These are phyloP conservation scores for Teratosphaeria destructans DNA, from an alignment of 2,329 filamentous ascomycete genomes.

Conservation along the genomic window DNA sequence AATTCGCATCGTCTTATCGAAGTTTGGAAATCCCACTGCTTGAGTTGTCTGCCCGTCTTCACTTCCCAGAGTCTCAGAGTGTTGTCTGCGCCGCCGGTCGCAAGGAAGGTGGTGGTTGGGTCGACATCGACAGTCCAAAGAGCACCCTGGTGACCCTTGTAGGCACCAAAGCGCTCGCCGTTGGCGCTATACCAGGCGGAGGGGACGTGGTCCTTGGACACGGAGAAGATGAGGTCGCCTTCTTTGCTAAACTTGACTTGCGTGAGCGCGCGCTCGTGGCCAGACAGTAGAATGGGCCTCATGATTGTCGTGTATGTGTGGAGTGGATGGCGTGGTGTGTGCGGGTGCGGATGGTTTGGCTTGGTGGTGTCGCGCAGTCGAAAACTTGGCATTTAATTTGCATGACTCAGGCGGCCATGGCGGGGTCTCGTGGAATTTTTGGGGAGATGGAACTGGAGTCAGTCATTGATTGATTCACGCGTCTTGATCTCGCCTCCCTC, in stretches of 20 bases:
- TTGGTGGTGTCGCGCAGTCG: neutral
- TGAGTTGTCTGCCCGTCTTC: slow-evolving; percentile 81
- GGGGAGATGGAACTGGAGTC: neutral
- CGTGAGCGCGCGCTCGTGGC: slow-evolving; percentile 51
- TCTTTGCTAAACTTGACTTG: slow-evolving; percentile 64
- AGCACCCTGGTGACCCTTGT: slow-evolving; percentile 92
- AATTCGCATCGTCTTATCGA: slow-evolving; percentile 98
- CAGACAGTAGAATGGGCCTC: slow-evolving; percentile 92
- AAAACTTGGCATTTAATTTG: neutral
- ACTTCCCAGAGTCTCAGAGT: slow-evolving; percentile 96
- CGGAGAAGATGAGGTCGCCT: slow-evolving; percentile 93
- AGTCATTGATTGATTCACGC: neutral
- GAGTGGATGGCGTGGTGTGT: neutral
- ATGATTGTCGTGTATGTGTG: slow-evolving; percentile 47
- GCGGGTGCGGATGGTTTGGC: neutral
- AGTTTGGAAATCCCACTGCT: slow-evolving; percentile 96
- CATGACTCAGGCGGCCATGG: neutral
- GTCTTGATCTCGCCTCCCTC: neutral
- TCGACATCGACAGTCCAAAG: slow-evolving; percentile 98
- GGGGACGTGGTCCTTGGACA: slow-evolving; percentile 90
- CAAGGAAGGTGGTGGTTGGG: slow-evolving; percentile 81
- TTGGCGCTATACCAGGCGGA: slow-evolving; percentile 97
- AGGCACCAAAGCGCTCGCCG: slow-evolving; percentile 92
- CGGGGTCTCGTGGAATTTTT: neutral
- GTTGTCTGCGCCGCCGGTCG: slow-evolving; percentile 94